Evolutionary conservation across 768 basidiomycete genomes (phyloP).

Genomic region (Termitomyces sp.): DNA sequence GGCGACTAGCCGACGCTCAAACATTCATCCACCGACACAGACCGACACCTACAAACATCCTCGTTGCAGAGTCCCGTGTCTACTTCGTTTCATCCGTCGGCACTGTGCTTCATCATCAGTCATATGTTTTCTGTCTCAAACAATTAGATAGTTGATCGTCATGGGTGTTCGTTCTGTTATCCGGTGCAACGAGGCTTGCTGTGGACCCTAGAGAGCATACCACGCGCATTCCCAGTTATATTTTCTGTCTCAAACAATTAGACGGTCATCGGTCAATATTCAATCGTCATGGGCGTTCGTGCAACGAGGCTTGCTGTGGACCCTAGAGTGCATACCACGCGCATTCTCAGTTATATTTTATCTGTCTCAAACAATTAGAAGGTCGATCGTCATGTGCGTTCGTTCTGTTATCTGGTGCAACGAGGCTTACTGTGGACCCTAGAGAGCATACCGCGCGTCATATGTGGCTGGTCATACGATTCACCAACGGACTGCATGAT

Average conservation of each 20-base stretch:
- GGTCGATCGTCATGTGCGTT: neutral
- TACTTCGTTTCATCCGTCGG: neutral
- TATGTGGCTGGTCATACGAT: neutral
- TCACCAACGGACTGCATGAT: neutral
- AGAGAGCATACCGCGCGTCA: neutral
- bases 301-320: constrained; percentile 2
- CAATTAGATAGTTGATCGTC: neutral
- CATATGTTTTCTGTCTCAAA: neutral
- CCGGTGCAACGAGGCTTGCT: neutral
- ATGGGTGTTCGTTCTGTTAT: neutral
- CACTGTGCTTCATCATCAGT: neutral
- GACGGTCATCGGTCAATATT: too few species aligned
- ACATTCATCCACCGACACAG: neutral
- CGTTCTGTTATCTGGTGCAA: neutral
- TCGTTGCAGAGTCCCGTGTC: neutral
- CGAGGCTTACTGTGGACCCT: neutral
- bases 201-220: neutral
- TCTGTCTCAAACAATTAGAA: neutral
- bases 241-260: neutral
- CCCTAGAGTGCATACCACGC: neutral
- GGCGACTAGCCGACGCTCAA: neutral
- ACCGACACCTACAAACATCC: neutral
- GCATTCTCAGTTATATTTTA: neutral
- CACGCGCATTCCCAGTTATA: neutral
- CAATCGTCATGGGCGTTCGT: neutral